Evolutionary conservation across 164 flowering plant species (phyloP), one percentile per base, ranked within the genome.

Genomic region (Berberis thunbergii): DNA sequence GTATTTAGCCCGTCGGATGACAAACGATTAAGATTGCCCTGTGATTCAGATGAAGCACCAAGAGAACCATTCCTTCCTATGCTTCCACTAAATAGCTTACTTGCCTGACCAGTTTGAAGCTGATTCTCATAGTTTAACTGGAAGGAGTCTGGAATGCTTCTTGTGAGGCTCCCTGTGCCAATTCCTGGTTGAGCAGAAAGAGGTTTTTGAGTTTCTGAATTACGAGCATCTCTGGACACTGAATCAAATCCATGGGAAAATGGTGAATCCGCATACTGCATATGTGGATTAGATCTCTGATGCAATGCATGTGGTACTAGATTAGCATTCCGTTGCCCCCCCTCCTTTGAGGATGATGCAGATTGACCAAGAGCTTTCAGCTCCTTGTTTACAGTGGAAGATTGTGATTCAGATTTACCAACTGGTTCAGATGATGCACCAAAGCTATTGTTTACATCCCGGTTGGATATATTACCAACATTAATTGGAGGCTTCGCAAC

Each of bases 21-120:
- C 8, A 11, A 49, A 26, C 45, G 9, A 10, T 73, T 72, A 52
- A 67, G 77, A 69, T 66, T 65, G 46, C 77, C 65, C 72, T 45
- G 54, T 39, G 73, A 60, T 63, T 58, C 76, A 70, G 76, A 68
- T 60, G 73, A 60, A 50, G 50, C 57, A 64, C 63, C 59, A 67
- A 56, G 70, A 26, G 59, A 57, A 64, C 49, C 67, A 72, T 59
- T 39, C 43, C 71, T 64, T 54, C 69, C 79, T 57, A 57, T 44
- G 43, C 43, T 69, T 39, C 61, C 74, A 41, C 57, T 41, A 4
- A 66, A 49, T 10, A 61, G 71, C 38, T 71, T 73, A 40, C 62
- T 53, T 39, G 41, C n/a, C 58, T 64, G 77, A 55, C 41, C 45
- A 65, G 65, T 56, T 57, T 54, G 67, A 48, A 50, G 73, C 13